Base-by-base conservation (phyloP, 2,329 filamentous ascomycete species). In the Xylaria sp. region DNA sequence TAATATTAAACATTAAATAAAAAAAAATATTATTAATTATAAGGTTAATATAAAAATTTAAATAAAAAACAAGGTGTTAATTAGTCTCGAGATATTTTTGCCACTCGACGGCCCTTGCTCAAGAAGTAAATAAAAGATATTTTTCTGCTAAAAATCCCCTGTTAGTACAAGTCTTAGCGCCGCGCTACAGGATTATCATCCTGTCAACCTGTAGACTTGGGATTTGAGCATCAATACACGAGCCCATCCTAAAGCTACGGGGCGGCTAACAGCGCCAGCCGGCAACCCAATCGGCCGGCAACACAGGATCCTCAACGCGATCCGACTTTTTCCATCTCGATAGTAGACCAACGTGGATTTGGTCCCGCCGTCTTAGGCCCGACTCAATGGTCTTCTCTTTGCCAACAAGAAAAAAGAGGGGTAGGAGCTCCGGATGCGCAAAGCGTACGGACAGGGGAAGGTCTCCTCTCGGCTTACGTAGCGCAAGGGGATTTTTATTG, bases 401-500 rank as follows among this genome's bases (percentile, higher is more conserved):
- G 51, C 37, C 23, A 31, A 20, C 15, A 31, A n/a, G 2, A 20
- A 63, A 56, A 28, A 25, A 23, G 23, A 15, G 31, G 18, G 44
- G 51, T 18, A 51, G 55, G 55, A 28, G 28, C 28, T 56, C 41
- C 5, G 20, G 46, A 60, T 64, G 55, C 60, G 46, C 60, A 55
- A 59, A 41, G 60, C 60, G 48, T 51, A 34, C 7, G 31, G 41
- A 18, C 7, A n/a, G 55, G 60, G 66, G 5, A 56, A 20, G 13
- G 9, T 34, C 18, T 9, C 18, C 52, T 65, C 57, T 65, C 57
- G 56, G 57, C 57, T 62, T 39, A 37, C 51, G 48, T 56, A 57
- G 25, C 37, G 50, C 39, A 58, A 18, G 41, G 57, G 15, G 23
- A n/a, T 23, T 59, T 62, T 20, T 69, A 62, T 63, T 54, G 58